These are phyloP conservation scores for Fusarium acutatum DNA, from an alignment of 2,329 filamentous ascomycete species.

Conservation along the genomic window DNA sequence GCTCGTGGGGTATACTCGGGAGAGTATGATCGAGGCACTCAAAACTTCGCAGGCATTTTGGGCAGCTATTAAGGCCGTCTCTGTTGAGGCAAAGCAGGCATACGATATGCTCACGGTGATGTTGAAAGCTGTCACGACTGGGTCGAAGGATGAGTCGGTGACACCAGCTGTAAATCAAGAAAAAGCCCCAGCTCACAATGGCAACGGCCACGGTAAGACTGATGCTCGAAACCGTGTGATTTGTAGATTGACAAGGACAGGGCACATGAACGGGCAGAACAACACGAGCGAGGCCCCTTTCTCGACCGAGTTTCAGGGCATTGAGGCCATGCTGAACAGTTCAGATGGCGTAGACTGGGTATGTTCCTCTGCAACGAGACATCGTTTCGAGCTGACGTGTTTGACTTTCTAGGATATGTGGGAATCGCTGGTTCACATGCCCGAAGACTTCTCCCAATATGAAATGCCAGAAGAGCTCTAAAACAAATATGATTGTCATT, in stretches of 20 bases:
- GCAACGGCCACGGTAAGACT: neutral
- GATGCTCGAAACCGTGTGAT: fast-evolving
- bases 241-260: neutral
- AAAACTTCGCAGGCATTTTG: conserved; percentile 25
- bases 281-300: neutral
- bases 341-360: conserved; percentile 32
- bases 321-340: conserved; percentile 22
- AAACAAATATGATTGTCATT: neutral
- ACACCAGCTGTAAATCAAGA: neutral
- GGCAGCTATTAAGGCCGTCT: conserved; percentile 9
- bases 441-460: conserved; percentile 8
- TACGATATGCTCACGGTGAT: conserved; percentile 22
- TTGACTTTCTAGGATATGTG: conserved; percentile 1
- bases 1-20: neutral
- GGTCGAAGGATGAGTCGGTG: neutral
- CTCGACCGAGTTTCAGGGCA: conserved; percentile 8
- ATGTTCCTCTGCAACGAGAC: fast-evolving
- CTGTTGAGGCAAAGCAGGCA: conserved; percentile 22
- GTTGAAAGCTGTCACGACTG: conserved; percentile 6
- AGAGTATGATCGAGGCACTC: conserved; percentile 10
- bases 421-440: conserved; percentile 25
- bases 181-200: neutral
- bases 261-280: neutral
- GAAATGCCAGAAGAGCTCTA: neutral
- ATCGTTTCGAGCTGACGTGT: neutral